phyloP scores from a whole-genome alignment of 1,284 basidiomycete species.

The Ganoderma boninense region DNA sequence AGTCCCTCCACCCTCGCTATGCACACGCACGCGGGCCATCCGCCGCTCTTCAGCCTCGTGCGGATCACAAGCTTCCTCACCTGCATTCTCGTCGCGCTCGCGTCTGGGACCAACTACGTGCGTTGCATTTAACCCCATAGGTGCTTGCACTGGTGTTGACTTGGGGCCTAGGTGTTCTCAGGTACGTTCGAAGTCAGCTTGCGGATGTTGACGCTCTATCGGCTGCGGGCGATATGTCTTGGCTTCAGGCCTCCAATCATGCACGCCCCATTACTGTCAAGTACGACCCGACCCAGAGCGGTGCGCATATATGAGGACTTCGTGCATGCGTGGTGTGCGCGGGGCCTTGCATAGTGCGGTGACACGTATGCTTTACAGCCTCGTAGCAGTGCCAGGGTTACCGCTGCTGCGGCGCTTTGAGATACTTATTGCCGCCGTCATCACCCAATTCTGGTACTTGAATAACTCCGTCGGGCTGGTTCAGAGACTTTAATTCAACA shows the following conservation, averaged over 20 bases:
- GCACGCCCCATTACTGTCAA: not conserved
- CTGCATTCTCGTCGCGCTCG: slow-evolving; percentile 64
- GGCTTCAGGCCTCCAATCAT: not conserved
- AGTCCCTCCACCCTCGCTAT: slow-evolving; percentile 25
- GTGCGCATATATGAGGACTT: not conserved
- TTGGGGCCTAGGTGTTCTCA: slow-evolving; percentile 58
- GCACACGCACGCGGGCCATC: slow-evolving; percentile 27
- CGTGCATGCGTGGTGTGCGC: not conserved
- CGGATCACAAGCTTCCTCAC: slow-evolving; percentile 57
- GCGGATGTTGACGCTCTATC: not conserved
- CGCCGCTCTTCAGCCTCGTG: slow-evolving; percentile 49
- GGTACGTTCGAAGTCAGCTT: slow-evolving; percentile 29
- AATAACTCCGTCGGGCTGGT: not conserved
- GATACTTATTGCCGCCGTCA: not conserved
- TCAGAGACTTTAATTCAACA: not conserved
- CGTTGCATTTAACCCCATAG: slow-evolving; percentile 19
- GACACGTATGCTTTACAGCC: slow-evolving; percentile 7
- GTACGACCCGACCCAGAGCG: not conserved
- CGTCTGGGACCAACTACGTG: slow-evolving; percentile 81
- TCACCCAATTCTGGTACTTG: not conserved
- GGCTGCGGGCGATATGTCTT: not conserved
- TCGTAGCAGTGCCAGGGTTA: not conserved
- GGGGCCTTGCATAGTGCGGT: not conserved
- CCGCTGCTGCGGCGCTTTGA: not conserved
- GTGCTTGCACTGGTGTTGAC: slow-evolving; percentile 1